Evolutionary conservation across 148 eudicot species (phyloP).

Genomic region (Fagopyrum homotropicum): DNA sequence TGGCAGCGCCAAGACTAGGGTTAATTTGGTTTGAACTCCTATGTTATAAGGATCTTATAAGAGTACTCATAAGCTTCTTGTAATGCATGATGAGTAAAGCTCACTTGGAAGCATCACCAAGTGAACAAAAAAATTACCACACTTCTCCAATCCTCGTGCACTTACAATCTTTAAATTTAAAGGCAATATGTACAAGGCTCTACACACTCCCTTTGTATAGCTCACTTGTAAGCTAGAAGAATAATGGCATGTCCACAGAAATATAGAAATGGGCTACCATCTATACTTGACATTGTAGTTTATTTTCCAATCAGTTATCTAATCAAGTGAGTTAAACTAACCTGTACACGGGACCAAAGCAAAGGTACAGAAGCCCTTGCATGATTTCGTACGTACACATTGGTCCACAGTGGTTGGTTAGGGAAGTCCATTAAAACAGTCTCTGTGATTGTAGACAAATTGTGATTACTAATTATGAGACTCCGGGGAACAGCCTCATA

Average conservation of each 20-base stretch:
- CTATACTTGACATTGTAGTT: neutral
- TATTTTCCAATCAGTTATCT: neutral
- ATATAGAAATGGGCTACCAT: neutral
- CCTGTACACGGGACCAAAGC: slow-evolving; percentile 99
- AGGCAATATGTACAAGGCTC: neutral
- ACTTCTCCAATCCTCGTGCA: neutral
- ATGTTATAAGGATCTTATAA: too few relatives aligned
- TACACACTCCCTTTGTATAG: neutral
- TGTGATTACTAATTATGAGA: slow-evolving; percentile 74
- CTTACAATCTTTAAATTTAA: neutral
- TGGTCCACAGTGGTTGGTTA: slow-evolving; percentile 88
- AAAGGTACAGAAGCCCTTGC: slow-evolving; percentile 89
- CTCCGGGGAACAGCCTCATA: slow-evolving; percentile 88
- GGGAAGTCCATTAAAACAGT: slow-evolving; percentile 90
- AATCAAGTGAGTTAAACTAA: slow-evolving; percentile 22
- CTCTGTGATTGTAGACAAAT: slow-evolving; percentile 70
- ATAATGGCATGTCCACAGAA: neutral
- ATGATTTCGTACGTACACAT: slow-evolving; percentile 64
- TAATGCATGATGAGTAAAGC: neutral
- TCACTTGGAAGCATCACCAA: slow-evolving; percentile 9
- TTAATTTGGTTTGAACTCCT: too few relatives aligned
- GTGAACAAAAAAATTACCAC: neutral
- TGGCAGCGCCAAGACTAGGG: neutral
- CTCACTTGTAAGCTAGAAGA: neutral
- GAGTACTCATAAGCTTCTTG: too few relatives aligned